Conservation (phyloP, 768 basidiomycete species). For the Pleurotus salmoneostramineus region DNA sequence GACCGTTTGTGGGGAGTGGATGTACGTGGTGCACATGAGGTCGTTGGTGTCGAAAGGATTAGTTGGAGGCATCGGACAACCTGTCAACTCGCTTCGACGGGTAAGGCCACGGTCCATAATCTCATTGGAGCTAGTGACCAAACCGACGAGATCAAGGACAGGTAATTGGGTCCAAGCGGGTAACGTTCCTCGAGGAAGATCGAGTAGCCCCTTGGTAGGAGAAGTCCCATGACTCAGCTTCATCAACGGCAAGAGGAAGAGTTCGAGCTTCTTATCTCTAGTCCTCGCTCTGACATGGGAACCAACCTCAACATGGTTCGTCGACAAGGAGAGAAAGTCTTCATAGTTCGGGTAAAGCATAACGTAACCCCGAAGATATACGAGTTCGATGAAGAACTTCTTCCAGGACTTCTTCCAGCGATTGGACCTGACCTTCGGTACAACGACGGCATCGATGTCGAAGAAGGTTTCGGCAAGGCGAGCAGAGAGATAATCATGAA, state of each 20-base stretch:
- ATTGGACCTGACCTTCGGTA: conserved; percentile 77
- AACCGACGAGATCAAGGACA: conserved; percentile 64
- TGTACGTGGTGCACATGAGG: conserved; percentile 18
- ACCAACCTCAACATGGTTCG: conserved; percentile 87
- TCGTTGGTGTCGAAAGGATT: conserved; percentile 19
- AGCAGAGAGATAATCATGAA: conserved; percentile 71
- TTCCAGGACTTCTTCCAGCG: conserved; percentile 84
- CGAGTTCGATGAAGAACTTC: conserved; percentile 84
- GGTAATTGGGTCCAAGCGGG: conserved; percentile 56
- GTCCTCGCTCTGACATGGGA: conserved; percentile 68
- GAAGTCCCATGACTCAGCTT: conserved; percentile 25
- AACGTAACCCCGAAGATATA: conserved; percentile 74
- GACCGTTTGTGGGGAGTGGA: neutral
- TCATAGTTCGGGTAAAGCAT: conserved; percentile 90
- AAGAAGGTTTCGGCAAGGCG: conserved; percentile 55
- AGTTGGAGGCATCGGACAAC: conserved; percentile 19
- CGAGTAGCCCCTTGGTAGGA: conserved; percentile 36
- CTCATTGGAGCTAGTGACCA: conserved; percentile 29
- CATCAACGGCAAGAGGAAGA: conserved; percentile 75
- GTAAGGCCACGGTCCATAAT: conserved; percentile 27
- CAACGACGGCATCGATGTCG: conserved; percentile 43
- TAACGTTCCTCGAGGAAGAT: conserved; percentile 52
- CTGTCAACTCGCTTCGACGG: conserved; percentile 29
- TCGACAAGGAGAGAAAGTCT: conserved; percentile 71
- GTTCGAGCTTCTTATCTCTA: conserved; percentile 46